phyloP scores from a whole-genome alignment of 1,284 basidiomycete genomes.

The Ceratorhiza oryzae-sativae region DNA sequence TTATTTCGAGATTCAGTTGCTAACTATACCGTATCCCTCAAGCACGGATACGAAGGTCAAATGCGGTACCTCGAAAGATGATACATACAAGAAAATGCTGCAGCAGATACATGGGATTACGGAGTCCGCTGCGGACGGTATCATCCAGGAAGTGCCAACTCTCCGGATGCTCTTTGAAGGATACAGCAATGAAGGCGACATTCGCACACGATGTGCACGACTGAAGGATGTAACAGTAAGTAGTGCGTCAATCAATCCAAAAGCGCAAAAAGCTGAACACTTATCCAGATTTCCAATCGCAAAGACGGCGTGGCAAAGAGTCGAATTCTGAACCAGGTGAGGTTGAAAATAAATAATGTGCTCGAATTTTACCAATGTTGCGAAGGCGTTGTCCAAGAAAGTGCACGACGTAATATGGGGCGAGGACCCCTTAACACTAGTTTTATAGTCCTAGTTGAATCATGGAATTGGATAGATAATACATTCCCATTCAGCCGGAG shows the following conservation, averaged over 20 bases:
- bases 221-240: constrained; percentile 24
- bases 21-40: neutral
- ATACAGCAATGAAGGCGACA: constrained; percentile 25
- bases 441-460: neutral
- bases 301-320: constrained; percentile 36
- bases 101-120: constrained; percentile 41
- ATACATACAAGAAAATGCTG: constrained; percentile 42
- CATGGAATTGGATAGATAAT: neutral
- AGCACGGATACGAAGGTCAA: constrained; percentile 31
- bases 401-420: constrained; percentile 35
- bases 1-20: neutral
- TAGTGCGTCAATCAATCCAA: neutral
- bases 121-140: constrained; percentile 37
- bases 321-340: constrained; percentile 27
- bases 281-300: constrained; percentile 17
- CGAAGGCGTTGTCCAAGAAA: constrained; percentile 33
- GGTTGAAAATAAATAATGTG: neutral
- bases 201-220: neutral
- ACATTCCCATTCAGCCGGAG: neutral
- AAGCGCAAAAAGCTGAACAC: neutral
- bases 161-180: constrained; percentile 39
- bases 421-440: constrained; percentile 31
- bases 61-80: constrained; percentile 24
- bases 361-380: neutral
- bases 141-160: constrained; percentile 38